Conservation (phyloP, 768 basidiomycete genomes). For the Austroboletus eburneus region DNA sequence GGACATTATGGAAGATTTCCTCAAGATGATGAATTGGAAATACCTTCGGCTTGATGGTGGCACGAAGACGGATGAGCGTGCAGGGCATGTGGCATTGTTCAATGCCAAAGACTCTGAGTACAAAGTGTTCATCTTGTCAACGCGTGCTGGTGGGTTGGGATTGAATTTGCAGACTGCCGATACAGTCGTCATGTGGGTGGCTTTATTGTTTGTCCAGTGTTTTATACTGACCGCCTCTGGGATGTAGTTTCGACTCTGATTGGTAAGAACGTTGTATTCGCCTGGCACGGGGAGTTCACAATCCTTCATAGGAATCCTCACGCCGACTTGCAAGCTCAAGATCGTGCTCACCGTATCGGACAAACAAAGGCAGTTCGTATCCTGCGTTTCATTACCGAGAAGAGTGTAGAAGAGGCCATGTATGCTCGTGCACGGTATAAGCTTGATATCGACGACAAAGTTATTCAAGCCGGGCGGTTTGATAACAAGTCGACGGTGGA, state of each 20-base stretch:
- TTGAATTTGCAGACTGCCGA: conserved; percentile 95
- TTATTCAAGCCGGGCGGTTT: conserved; percentile 98
- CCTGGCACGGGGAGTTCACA: background rate
- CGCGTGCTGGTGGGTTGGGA: conserved; percentile 89
- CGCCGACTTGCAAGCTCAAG: conserved; percentile 98
- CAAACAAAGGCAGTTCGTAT: conserved; percentile 98
- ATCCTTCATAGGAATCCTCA: conserved; percentile 80
- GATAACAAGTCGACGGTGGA: conserved; percentile 98
- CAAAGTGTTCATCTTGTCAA: conserved; percentile 91
- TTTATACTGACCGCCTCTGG: conserved; percentile 7
- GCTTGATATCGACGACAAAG: conserved; percentile 98
- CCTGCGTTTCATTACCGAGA: conserved; percentile 94
- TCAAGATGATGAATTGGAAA: conserved; percentile 82
- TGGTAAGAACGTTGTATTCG: conserved; percentile 38
- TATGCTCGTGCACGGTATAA: conserved; percentile 93
- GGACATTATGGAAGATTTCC: conserved; percentile 96
- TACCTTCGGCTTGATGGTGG: conserved; percentile 94
- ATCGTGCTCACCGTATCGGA: conserved; percentile 99
- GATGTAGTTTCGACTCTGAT: conserved; percentile 69
- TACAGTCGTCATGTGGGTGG: conserved; percentile 86
- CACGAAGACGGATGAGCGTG: conserved; percentile 94
- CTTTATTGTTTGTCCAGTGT: background rate
- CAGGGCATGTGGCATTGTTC: conserved; percentile 78
- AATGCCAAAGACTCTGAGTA: conserved; percentile 87
- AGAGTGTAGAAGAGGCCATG: conserved; percentile 98